These are phyloP conservation scores for Myriosclerotinia scirpicola DNA, from an alignment of 2,329 filamentous ascomycete species.

Conservation along the genomic window DNA sequence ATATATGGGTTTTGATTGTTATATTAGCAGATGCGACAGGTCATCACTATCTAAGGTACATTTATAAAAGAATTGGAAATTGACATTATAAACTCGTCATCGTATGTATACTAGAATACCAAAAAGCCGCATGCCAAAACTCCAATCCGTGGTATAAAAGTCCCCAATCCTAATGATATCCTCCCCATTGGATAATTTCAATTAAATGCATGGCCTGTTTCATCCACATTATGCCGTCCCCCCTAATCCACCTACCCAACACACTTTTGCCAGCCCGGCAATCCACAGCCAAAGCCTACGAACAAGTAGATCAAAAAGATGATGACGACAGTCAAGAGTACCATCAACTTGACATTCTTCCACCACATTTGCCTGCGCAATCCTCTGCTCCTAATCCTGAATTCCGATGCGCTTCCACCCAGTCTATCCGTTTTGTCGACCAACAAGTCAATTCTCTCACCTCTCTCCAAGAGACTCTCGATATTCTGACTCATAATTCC, in stretches of 20 bases:
- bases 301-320: slow-evolving; percentile 71
- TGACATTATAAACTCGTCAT: neutral
- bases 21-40: neutral
- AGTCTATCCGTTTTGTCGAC: slow-evolving; percentile 96
- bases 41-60: neutral
- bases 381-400: slow-evolving; percentile 81
- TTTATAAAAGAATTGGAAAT: neutral
- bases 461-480: slow-evolving; percentile 81
- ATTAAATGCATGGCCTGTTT: neutral
- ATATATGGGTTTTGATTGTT: neutral
- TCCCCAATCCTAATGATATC: slow-evolving; percentile 6
- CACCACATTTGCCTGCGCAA: slow-evolving; percentile 95
- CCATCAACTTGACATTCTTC: slow-evolving; percentile 98
- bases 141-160: slow-evolving; percentile 28
- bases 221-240: slow-evolving; percentile 3
- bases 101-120: slow-evolving; percentile 1
- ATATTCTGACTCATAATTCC: slow-evolving; percentile 97
- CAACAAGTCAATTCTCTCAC: slow-evolving; percentile 88
- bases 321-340: slow-evolving; percentile 69
- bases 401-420: slow-evolving; percentile 85
- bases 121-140: slow-evolving; percentile 2
- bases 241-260: slow-evolving; percentile 29
- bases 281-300: slow-evolving; percentile 69
- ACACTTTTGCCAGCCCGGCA: slow-evolving; percentile 53
- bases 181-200: neutral